Base-by-base conservation (phyloP, 306 rosid genomes). In the Cucurbita argyrosperma region DNA sequence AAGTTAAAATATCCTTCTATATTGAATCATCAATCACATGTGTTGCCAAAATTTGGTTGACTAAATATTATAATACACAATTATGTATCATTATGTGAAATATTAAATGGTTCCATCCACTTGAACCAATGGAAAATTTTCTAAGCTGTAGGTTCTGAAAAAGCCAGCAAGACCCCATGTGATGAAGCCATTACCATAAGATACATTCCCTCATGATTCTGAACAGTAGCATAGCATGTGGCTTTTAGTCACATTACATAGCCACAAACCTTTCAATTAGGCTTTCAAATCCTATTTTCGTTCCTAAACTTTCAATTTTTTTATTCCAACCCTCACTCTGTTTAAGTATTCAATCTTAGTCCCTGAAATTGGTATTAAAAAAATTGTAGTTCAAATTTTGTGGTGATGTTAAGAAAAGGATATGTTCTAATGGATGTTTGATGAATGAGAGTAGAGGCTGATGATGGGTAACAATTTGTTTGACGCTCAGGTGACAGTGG, bases 401-500 rank as follows among this genome's bases (percentile, higher is more conserved):
- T 45, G 49, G 63, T 26, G 64, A 58, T 58, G 64, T 13, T 26
- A 59, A 59, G 65, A 30, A 30, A 59, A 30, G 14, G 61, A 26
- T 4, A 11, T 30, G 8, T 12, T 59, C 6, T 4, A 5, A 56
- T 21, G 61, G 14, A 56, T 19, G 15, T 18, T 4, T 9, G 53
- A 6, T 49, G 14, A 12, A 13, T 15, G 0, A 49, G 53, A 49
- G 13, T 1, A 13, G n/a, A 5, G n/a, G 13, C 13, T 49, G 53
- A 49, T 49, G 7, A 55, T 8, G 21, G 21, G 13, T 8, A 55
- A 19, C 35, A 55, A 38, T 10, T 37, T 40, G 30, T 75, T 82
- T 26, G 63, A 57, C 79, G 55, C 1, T 75, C 81, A 95, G 99
- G 90, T 95, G 76, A 84, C 37, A 52, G 96, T 95, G 77, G 97